phyloP scores from a whole-genome alignment of 2,329 filamentous ascomycete genomes.

The Phymatotrichopsis omnivora region DNA sequence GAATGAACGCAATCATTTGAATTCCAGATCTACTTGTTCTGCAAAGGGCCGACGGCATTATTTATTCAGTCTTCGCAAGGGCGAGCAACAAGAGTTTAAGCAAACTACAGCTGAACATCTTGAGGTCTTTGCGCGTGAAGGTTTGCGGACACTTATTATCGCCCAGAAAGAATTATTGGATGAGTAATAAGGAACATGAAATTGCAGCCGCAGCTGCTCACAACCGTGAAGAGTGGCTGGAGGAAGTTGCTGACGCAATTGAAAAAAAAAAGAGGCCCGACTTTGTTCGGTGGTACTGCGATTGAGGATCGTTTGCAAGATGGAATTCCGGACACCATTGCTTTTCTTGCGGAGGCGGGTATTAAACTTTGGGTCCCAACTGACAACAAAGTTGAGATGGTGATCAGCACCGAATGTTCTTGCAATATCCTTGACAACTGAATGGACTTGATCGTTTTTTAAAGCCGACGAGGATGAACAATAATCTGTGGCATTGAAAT shows the following conservation, averaged over 20 bases:
- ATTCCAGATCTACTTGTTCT: conserved; percentile 94
- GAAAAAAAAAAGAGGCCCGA: conserved; percentile 85
- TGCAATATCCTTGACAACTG: conserved; percentile 96
- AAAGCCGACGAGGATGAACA: conserved; percentile 66
- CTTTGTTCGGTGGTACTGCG: conserved; percentile 81
- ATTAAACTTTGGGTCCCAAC: conserved; percentile 99
- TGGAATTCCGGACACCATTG: conserved; percentile 91
- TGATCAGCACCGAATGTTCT: conserved; percentile 99
- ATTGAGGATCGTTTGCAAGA: conserved; percentile 97
- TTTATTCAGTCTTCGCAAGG: conserved; percentile 83
- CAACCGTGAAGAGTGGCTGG: conserved; percentile 84
- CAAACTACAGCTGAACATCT: conserved; percentile 81
- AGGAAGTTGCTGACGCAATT: conserved; percentile 78
- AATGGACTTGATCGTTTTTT: conserved; percentile 89
- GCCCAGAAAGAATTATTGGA: conserved; percentile 72
- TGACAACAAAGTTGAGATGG: conserved; percentile 96
- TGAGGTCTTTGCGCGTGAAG: conserved; percentile 93
- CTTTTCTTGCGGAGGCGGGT: conserved; percentile 77
- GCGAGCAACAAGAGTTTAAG: conserved; percentile 76
- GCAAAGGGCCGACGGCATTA: conserved; percentile 97
- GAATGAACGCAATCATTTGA: conserved; percentile 93
- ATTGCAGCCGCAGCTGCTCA: conserved; percentile 72
- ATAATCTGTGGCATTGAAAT: conserved; percentile 34
- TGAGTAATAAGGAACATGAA: conserved; percentile 78
- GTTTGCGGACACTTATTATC: conserved; percentile 87